These are phyloP conservation scores for Barbarea vulgaris DNA, from an alignment of 345 rosid genomes.

Conservation along the genomic window DNA sequence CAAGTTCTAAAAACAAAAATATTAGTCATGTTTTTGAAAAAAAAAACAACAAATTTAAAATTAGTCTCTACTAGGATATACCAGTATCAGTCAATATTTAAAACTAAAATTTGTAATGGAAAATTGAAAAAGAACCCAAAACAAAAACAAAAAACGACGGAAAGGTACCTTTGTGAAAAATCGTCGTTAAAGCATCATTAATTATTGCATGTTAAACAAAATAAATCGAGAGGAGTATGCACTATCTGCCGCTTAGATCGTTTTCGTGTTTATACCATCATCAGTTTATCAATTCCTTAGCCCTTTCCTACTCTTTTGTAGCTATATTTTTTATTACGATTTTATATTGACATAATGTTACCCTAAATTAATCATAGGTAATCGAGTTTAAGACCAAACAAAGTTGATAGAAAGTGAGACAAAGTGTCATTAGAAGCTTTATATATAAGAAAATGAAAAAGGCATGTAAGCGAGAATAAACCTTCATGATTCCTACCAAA, in stretches of 20 bases:
- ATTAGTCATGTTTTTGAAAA: neutral
- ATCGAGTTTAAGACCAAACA: slow-evolving; percentile 20
- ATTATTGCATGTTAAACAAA: slow-evolving; percentile 2
- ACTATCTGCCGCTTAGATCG: slow-evolving; percentile 32
- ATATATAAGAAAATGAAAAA: slow-evolving; percentile 32
- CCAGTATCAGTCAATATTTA: neutral
- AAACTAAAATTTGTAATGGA: neutral
- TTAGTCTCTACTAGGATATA: neutral
- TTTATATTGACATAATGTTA: slow-evolving; percentile 4
- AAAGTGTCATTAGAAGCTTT: slow-evolving; percentile 31
- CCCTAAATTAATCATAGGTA: slow-evolving; percentile 21
- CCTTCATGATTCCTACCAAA: slow-evolving; percentile 35
- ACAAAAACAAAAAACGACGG: too few relatives aligned
- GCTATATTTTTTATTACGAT: neutral
- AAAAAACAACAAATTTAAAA: too few relatives aligned
- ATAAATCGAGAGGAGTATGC: slow-evolving; percentile 11
- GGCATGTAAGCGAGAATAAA: slow-evolving; percentile 30
- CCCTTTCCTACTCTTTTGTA: slow-evolving; percentile 22
- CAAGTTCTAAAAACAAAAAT: too few relatives aligned
- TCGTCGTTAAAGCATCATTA: neutral
- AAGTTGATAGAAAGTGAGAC: slow-evolving; percentile 33
- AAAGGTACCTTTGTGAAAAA: neutral
- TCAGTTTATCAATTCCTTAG: slow-evolving; percentile 19
- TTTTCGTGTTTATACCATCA: slow-evolving; percentile 35
- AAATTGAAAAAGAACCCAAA: neutral